phyloP scores from a whole-genome alignment of 2,329 filamentous ascomycete species.

The Didymellaceae sp. region DNA sequence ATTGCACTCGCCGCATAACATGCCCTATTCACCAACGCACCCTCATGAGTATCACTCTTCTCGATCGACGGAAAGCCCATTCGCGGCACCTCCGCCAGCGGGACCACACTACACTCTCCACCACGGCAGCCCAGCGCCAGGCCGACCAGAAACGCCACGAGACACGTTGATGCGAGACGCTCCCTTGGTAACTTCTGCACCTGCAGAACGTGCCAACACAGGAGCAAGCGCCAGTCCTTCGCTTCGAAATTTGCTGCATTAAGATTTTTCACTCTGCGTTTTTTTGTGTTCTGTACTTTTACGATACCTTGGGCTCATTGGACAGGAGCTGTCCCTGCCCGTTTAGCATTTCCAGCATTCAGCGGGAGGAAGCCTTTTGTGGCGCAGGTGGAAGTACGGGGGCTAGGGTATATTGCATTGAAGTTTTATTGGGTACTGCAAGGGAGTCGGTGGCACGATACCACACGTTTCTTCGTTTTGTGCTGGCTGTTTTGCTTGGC shows the following conservation, averaged over 20 bases:
- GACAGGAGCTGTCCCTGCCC: conserved; percentile 29
- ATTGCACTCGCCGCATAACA: conserved; percentile 45
- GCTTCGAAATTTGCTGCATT: conserved; percentile 56
- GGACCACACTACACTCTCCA: conserved; percentile 38
- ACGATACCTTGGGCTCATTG: conserved; percentile 26
- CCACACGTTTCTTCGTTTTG: conserved; percentile 33
- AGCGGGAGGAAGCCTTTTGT: conserved; percentile 11
- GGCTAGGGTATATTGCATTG: conserved; percentile 15
- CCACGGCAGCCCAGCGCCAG: conserved; percentile 42
- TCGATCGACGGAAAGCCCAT: conserved; percentile 47
- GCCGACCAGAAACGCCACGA: conserved; percentile 44
- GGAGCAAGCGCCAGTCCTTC: conserved; percentile 57
- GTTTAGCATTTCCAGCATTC: conserved; percentile 23
- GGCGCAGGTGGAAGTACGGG: conserved; percentile 14
- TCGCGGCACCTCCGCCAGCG: conserved; percentile 35
- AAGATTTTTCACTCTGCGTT: conserved; percentile 24
- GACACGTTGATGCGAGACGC: conserved; percentile 45
- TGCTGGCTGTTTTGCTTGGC: conserved; percentile 14
- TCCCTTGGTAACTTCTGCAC: conserved; percentile 33
- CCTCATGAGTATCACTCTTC: conserved; percentile 42
- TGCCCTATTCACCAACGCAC: conserved; percentile 47
- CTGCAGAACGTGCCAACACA: conserved; percentile 39
- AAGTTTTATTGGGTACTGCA: conserved; percentile 25
- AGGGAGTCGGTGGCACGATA: conserved; percentile 40
- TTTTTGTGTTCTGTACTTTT: conserved; percentile 16